A percentile compares a stretch with the other conserved stretches of the same genome.
Conservation (phyloP, 2,329 filamentous ascomycete species). For the Ustulina deusta region DNA sequence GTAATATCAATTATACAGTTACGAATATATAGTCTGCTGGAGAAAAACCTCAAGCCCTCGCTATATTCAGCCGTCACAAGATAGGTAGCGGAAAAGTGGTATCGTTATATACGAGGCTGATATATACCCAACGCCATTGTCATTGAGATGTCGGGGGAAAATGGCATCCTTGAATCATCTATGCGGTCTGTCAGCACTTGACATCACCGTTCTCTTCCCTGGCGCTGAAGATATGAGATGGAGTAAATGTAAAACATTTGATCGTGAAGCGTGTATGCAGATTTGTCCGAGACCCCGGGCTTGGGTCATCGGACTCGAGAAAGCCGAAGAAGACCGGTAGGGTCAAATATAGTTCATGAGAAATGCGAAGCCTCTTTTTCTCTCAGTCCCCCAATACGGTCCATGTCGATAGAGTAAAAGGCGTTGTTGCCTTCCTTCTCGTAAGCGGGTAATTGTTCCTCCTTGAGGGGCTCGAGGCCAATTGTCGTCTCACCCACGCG, state of each 20-base stretch:
- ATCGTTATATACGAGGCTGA: slow-evolving; percentile 41
- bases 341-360: slow-evolving; percentile 35
- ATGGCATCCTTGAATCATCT: slow-evolving; percentile 33
- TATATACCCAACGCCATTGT: slow-evolving; percentile 38
- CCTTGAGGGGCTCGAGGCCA: slow-evolving; percentile 87
- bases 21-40: slow-evolving; percentile 48
- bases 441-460: slow-evolving; percentile 86
- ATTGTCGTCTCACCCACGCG: slow-evolving; percentile 88
- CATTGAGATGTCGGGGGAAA: slow-evolving; percentile 32
- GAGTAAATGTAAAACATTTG: slow-evolving; percentile 34
- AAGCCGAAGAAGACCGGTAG: background rate
- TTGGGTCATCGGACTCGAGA: slow-evolving; percentile 7
- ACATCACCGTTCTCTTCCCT: slow-evolving; percentile 34
- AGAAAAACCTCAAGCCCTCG: slow-evolving; percentile 33
- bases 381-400: slow-evolving; percentile 92
- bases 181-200: slow-evolving; percentile 42
- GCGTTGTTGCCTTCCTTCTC: slow-evolving; percentile 81
- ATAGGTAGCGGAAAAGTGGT: slow-evolving; percentile 29
- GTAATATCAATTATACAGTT: slow-evolving; percentile 50
- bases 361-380: slow-evolving; percentile 76
- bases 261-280: slow-evolving; percentile 34
- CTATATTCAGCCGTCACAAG: slow-evolving; percentile 30
- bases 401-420: slow-evolving; percentile 94
- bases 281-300: slow-evolving; percentile 23
- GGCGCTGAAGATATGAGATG: slow-evolving; percentile 27